Evolutionary conservation across 2,329 filamentous ascomycete genomes (phyloP).

Genomic region (Verticillium zaregamsianum): DNA sequence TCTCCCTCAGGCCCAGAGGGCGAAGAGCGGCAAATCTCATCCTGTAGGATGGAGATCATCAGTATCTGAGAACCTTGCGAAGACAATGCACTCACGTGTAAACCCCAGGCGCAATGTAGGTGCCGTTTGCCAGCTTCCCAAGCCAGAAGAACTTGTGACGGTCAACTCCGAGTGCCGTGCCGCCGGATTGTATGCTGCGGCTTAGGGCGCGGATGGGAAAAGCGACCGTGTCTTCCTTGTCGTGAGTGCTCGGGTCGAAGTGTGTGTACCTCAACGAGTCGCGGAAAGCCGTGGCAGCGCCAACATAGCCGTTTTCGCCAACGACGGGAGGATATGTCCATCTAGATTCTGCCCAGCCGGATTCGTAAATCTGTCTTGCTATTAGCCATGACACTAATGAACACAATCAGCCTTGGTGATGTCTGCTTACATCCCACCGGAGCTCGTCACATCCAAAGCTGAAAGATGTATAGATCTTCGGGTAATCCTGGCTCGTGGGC

Average conservation of each 20-base stretch:
- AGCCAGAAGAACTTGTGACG: constrained; percentile 34
- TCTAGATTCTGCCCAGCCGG: background rate
- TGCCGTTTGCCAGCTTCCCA: constrained; percentile 35
- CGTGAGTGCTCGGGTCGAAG: constrained; percentile 3
- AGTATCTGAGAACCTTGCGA: no score
- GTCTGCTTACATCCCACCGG: background rate
- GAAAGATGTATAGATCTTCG: constrained; percentile 11
- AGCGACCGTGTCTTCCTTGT: background rate
- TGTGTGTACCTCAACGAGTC: background rate
- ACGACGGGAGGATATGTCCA: constrained; percentile 4
- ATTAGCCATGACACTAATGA: background rate
- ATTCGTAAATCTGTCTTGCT: background rate
- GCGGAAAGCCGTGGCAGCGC: background rate
- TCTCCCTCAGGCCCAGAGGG: constrained; percentile 18
- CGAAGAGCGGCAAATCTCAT: constrained; percentile 20
- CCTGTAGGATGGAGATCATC: background rate
- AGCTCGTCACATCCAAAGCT: constrained; percentile 16
- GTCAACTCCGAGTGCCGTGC: background rate
- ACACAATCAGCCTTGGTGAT: background rate
- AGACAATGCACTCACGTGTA: constrained; percentile 24
- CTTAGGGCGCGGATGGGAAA: background rate
- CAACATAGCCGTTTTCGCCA: constrained; percentile 5
- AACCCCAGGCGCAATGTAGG: constrained; percentile 32
- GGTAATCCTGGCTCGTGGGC: constrained; percentile 11
- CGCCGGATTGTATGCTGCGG: background rate